Evolutionary conservation across 2,329 filamentous ascomycete genomes (phyloP), one percentile per base, ranked within the genome.

Genomic region (Verticillium nonalfalfae): DNA sequence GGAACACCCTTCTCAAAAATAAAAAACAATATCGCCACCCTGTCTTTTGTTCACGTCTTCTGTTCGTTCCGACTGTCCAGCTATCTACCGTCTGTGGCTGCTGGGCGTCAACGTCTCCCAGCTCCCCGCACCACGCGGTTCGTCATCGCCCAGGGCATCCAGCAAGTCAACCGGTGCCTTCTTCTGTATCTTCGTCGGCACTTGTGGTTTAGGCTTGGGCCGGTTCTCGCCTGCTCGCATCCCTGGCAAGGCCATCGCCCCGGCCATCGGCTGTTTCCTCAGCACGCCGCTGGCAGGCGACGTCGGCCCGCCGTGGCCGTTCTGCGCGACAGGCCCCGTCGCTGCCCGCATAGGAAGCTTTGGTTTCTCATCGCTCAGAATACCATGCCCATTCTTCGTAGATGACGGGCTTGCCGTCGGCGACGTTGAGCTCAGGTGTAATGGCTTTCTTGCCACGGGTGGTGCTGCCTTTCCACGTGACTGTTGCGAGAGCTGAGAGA

Each of bases 401-500:
- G 63, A 63, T 33, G 70, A 35, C 40, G 60, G 35, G 66, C 62
- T 66, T 72, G 40, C 61, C 3, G 70, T 64, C 7, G 73, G 73
- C 13, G 69, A 72, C 14, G 69, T 66, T 11, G 73, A 73, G 15
- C 74, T 67, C 4, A 86, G 76, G 65, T 86, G 83, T 2, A 82
- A 78, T 1, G 87, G 87, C 67, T 90, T 90, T 70, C 79, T 84
- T 26, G 86, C 87, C 58, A 90, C 78, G 1, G 82, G 82, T 5
- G 83, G 85, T n/a, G 81, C 74, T 10, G 74, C 69, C 64, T 81
- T 82, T 14, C 69, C 66, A 36, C 73, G 72, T 52, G 68, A 64
- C 52, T 69, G 67, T 59, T 71, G 65, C 9, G 74, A 73, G 7
- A 70, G 60, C 60, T 74, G 71, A 38, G 71, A 73, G 40, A 66